Evolutionary conservation across 345 rosid genomes (phyloP), one percentile per base, ranked within the genome.

Genomic region (Melaleuca alternifolia): DNA sequence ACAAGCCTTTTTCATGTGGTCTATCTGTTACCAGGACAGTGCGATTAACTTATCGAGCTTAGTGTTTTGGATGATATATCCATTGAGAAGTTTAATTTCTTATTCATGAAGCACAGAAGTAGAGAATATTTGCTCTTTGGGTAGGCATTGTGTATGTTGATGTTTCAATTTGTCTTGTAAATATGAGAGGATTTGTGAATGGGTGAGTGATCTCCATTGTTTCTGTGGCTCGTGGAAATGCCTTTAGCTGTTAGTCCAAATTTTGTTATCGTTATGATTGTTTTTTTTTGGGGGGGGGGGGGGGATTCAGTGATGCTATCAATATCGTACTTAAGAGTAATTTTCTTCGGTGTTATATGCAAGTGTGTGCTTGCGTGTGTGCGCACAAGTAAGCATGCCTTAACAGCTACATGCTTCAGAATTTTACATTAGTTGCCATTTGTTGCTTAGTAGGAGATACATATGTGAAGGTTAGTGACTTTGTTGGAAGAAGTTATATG

Each of bases 281-380:
- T n/a, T n/a, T n/a, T n/a, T n/a, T n/a, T n/a, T n/a, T n/a, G n/a
- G n/a, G n/a, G n/a, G n/a, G n/a, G n/a, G n/a, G n/a, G 46, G 24
- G 5, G 24, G 77, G 33, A 33, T 0, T 71, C 48, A 10, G 48
- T 71, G 48, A 71, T 71, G 79, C 6, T 0, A 59, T 13, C n/a
- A 59, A 59, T 28, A 37, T 61, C 15, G 46, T 65, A 30, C 7
- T 65, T 59, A 59, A 59, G 71, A 59, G n/a, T 12, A 59, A 59
- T 13, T 0, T n/a, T n/a, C 18, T n/a, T 59, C 9, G 33, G 71
- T 59, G 3, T 71, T 37, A 18, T 0, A 37, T 7, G 2, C 24
- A 37, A 71, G 24, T 46, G 16, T 1, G 1, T 30, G 77, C 77
- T 33, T 65, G 77, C 12, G 0, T 65, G 77, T 0, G 3, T 7